Evolutionary conservation across 73 alveolate species (phyloP).

Genomic region (Paramecium sexaurelia): DNA sequence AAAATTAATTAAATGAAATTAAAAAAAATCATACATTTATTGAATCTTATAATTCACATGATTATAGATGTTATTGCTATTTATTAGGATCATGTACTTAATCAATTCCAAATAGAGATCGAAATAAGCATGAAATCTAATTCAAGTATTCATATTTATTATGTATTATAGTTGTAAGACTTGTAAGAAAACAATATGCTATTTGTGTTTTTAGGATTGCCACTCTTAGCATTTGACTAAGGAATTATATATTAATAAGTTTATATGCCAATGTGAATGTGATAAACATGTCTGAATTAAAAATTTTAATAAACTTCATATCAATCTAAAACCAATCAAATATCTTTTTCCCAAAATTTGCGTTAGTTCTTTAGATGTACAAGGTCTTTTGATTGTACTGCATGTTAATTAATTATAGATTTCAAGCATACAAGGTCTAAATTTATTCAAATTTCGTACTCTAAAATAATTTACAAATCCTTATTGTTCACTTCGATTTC

Average conservation of each 20-base stretch:
- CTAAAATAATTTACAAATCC: background rate
- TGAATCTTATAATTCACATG: background rate
- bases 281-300: constrained; percentile 30
- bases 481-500: constrained; percentile 34
- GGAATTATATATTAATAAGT: background rate
- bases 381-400: background rate
- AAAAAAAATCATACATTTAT: constrained; percentile 32
- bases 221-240: background rate
- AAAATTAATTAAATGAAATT: background rate
- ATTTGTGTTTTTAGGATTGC: background rate
- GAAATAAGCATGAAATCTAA: background rate
- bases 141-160: background rate
- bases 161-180: background rate
- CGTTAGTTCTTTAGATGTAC: background rate
- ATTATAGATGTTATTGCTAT: background rate
- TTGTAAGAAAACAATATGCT: background rate
- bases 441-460: background rate
- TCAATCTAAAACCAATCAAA: background rate
- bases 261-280: constrained; percentile 14
- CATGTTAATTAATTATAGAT: constrained; percentile 6
- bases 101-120: background rate
- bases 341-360: background rate
- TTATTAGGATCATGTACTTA: background rate
- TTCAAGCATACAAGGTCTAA: constrained; percentile 14
- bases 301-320: constrained; percentile 6